Conservation (phyloP, 139 green algal species). For the Chlamydomonas schloesseri region DNA sequence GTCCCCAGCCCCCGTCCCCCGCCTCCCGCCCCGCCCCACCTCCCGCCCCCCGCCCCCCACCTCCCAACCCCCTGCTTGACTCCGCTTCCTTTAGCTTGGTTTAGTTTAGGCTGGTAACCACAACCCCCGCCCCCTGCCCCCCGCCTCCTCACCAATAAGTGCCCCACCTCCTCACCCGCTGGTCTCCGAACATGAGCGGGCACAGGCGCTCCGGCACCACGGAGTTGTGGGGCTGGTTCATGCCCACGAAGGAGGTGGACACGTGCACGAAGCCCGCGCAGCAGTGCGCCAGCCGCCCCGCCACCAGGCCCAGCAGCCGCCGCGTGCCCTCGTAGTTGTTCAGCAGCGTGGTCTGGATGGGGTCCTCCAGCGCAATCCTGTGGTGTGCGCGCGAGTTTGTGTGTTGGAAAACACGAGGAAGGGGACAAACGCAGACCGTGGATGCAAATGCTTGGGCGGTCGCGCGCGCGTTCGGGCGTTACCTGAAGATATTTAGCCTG, state of each 20-base stretch:
- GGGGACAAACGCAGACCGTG: background rate
- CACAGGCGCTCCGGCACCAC: conserved; percentile 57
- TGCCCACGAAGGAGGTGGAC: conserved; percentile 55
- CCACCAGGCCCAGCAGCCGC: conserved; percentile 36
- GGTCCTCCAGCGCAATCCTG: conserved; percentile 67
- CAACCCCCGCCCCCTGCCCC: background rate
- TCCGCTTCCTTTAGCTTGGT: background rate
- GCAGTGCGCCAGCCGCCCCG: background rate
- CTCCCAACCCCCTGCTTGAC: no score
- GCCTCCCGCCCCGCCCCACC: no score
- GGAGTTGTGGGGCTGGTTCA: conserved; percentile 46
- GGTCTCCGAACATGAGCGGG: conserved; percentile 64
- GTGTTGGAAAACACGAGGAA: background rate
- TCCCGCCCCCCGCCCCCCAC: no score
- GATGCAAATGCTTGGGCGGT: no score
- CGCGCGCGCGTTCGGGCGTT: no score
- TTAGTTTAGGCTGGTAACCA: no score
- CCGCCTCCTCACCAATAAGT: background rate
- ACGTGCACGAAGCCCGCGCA: conserved; percentile 31
- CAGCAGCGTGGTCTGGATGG: conserved; percentile 60
- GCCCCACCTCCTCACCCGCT: conserved; percentile 39
- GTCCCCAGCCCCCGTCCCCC: no score
- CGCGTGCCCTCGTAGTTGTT: conserved; percentile 63
- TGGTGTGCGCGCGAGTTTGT: background rate
- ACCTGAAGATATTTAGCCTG: no score